Base-by-base conservation (phyloP, 164 flowering plant species). In the Akebia trifoliata region DNA sequence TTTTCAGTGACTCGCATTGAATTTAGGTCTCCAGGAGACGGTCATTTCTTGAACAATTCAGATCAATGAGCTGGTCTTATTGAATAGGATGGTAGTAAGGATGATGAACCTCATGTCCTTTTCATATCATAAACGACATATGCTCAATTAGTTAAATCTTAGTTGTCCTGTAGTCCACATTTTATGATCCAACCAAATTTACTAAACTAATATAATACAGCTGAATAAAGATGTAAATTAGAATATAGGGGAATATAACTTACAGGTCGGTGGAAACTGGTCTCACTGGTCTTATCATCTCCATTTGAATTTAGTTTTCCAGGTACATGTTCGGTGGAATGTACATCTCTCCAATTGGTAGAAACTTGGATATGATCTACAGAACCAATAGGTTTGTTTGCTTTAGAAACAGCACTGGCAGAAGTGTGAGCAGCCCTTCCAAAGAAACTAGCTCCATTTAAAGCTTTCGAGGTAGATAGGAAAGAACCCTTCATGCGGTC, bases 401-500 rank as follows among this genome's bases (percentile, higher is more conserved):
- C 83, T 77, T 81, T 89, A 21, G 63, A 50, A 72, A 43, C 57
- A 57, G 69, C 63, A 61, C 67, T 55, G 18, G 81, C 59, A 66
- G 74, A 56, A 60, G 69, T 53, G 36, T 67, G 71, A 40, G 62
- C 26, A 53, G 78, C 70, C 66, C 62, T 84, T 44, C 95, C 91
- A 73, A 89, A 92, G 56, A 86, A 79, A 68, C 73, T 71, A 61
- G 81, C 71, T 26, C 87, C 92, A 72, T 79, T 69, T 54, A 86
- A 82, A 56, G 91, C 91, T 67, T 76, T 85, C 14, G 96, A 83
- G 35, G 98, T 84, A 49, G 90, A 81, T 38, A 86, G 62, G 49
- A 86, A 68, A 14, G 86, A 81, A 35, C 96, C 93, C 75, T 63
- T 85, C 85, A 89, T 71, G 0, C 83, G 82, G 56, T 92, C 97